A percentile compares a stretch with the other conserved stretches of the same genome.
These are phyloP conservation scores for Pseudevernia furfuracea DNA, from an alignment of 495 filamentous ascomycete species.

Conservation along the genomic window DNA sequence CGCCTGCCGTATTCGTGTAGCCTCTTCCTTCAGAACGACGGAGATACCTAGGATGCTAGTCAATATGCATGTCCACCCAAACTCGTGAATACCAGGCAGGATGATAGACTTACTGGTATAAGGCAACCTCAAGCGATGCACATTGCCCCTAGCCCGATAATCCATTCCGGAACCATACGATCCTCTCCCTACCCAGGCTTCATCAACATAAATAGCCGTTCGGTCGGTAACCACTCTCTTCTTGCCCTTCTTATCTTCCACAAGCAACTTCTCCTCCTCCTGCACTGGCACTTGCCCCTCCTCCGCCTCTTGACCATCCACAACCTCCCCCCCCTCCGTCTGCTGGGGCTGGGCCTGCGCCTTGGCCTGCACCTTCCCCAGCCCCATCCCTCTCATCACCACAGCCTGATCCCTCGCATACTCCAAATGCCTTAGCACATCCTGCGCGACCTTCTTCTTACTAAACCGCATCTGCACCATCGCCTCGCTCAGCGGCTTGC, in stretches of 20 bases:
- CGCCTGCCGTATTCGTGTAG: slow-evolving; percentile 71
- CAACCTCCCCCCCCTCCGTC: slow-evolving; percentile 38
- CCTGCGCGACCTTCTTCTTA: slow-evolving; percentile 83
- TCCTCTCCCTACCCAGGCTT: slow-evolving; percentile 87
- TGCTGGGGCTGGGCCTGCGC: slow-evolving; percentile 8
- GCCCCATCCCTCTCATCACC: slow-evolving; percentile 73
- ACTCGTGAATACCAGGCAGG: not conserved
- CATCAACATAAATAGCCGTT: slow-evolving; percentile 71
- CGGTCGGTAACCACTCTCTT: slow-evolving; percentile 58
- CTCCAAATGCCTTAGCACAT: slow-evolving; percentile 69
- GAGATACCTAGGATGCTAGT: slow-evolving; percentile 52
- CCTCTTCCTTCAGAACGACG: slow-evolving; percentile 84
- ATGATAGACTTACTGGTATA: slow-evolving; percentile 58
- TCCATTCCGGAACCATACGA: slow-evolving; percentile 46
- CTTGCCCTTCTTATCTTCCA: slow-evolving; percentile 46
- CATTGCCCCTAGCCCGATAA: slow-evolving; percentile 61
- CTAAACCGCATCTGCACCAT: slow-evolving; percentile 92
- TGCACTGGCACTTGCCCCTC: slow-evolving; percentile 31
- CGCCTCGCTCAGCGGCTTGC: slow-evolving; percentile 87
- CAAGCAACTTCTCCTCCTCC: slow-evolving; percentile 35
- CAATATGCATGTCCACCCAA: not conserved
- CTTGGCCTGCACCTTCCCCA: slow-evolving; percentile 40
- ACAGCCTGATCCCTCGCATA: slow-evolving; percentile 70
- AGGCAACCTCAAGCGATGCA: slow-evolving; percentile 55
- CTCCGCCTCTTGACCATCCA: slow-evolving; percentile 42